Evolutionary conservation across 176 grass and related monocot genomes (phyloP).

Genomic region (Tuctoria greenei): DNA sequence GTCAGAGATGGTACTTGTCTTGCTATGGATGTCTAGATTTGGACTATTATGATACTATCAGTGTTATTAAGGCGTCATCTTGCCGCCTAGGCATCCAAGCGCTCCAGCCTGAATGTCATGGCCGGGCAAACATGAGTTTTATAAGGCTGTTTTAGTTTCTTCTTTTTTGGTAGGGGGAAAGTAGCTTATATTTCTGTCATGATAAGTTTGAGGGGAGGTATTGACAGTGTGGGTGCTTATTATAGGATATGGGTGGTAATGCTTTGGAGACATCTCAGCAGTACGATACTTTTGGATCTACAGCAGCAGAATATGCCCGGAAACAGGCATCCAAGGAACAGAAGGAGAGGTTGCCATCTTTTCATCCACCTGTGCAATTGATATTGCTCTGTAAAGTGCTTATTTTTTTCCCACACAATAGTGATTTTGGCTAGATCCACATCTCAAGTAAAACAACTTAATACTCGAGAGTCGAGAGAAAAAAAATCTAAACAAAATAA

Average conservation of each 20-base stretch:
- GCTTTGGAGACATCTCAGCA: slow-evolving; percentile 86
- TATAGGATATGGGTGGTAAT: slow-evolving; percentile 81
- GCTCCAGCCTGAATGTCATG: too few relatives aligned
- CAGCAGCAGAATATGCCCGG: slow-evolving; percentile 73
- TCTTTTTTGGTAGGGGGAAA: background rate
- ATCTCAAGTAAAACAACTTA: background rate
- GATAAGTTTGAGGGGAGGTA: slow-evolving; percentile 7
- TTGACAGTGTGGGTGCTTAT: slow-evolving; percentile 15
- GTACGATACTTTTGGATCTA: slow-evolving; percentile 96
- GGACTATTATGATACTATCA: background rate
- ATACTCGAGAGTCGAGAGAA: background rate
- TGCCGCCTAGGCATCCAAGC: too few relatives aligned
- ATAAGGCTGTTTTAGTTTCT: background rate
- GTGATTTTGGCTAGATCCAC: background rate
- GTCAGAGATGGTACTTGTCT: slow-evolving; percentile 1
- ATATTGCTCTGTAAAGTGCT: slow-evolving; percentile 4
- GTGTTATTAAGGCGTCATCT: too few relatives aligned
- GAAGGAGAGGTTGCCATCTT: slow-evolving; percentile 62
- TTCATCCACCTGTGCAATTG: slow-evolving; percentile 12
- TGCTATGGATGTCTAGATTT: background rate
- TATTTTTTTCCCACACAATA: background rate
- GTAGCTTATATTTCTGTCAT: background rate
- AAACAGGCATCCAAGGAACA: slow-evolving; percentile 88
- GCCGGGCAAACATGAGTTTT: too few relatives aligned
- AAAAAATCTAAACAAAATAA: background rate